These are phyloP conservation scores for Aegilops umbellulata DNA, from an alignment of 176 grass and related monocot species.

Conservation along the genomic window DNA sequence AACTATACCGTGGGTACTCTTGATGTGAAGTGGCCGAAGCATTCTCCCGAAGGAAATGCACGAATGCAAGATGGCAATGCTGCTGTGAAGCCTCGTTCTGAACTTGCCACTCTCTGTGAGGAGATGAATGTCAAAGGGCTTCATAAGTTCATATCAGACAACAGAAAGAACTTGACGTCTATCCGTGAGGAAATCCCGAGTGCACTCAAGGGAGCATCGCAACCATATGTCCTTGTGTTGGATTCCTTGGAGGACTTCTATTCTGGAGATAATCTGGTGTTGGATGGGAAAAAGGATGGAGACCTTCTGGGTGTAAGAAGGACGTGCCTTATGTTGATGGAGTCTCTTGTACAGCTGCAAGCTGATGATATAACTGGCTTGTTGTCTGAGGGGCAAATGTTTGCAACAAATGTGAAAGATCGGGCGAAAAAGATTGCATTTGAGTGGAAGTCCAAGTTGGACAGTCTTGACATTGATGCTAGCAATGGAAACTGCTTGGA, in stretches of 20 bases:
- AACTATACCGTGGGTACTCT: not conserved
- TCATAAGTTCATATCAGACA: constrained; percentile 86
- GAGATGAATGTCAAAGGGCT: constrained; percentile 84
- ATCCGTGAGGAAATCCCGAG: constrained; percentile 83
- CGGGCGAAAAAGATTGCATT: constrained; percentile 66
- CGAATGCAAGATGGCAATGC: constrained; percentile 31
- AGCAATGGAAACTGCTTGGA: constrained; percentile 92
- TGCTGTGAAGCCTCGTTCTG: constrained; percentile 42
- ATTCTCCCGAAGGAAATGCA: not conserved
- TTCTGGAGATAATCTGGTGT: constrained; percentile 49
- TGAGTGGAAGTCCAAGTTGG: constrained; percentile 80
- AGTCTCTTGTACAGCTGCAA: constrained; percentile 67
- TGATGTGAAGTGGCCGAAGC: constrained; percentile 44
- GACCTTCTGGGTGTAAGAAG: constrained; percentile 81
- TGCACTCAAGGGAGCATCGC: constrained; percentile 54
- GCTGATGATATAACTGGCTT: constrained; percentile 21
- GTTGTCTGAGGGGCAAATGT: constrained; percentile 26
- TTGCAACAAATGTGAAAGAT: constrained; percentile 53
- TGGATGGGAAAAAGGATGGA: constrained; percentile 93
- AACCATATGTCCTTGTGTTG: constrained; percentile 61
- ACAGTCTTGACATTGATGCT: constrained; percentile 71
- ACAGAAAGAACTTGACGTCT: constrained; percentile 73
- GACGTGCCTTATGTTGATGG: constrained; percentile 96
- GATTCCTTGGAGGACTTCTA: constrained; percentile 61
- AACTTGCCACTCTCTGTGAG: constrained; percentile 61